Evolutionary conservation across 148 eudicot species (phyloP), one percentile per base, ranked within the genome.

Genomic region (Rhododendron simsii): DNA sequence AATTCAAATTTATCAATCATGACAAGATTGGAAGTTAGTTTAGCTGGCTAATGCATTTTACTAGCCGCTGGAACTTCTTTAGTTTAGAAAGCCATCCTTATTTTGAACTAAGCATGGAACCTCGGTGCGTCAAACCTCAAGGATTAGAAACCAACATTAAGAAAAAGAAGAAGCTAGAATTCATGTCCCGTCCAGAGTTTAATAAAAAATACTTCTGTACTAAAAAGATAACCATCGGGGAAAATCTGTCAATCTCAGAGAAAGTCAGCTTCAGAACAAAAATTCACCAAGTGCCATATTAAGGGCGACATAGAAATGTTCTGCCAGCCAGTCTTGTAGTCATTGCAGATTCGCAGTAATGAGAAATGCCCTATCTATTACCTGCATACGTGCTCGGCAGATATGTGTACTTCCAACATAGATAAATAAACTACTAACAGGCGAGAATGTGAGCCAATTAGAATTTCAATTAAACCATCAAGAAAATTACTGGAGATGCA

Each of bases 181-280:
- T 35, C 20, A 44, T 51, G 51, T 35, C 28, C 65, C 20, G 53
- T 23, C 30, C 16, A 37, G 4, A 23, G 10, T 30, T 50, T 13
- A 82, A 39, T 81, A 13, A 61, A 61, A 59, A 39, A 51, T 11
- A 82, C 28, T 9, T 55, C 10, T 33, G 7, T 55, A 18, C 37
- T 81, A 41, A 11, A 35, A 81, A 16, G 61, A 45, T 41, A 83
- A 37, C 55, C 84, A 11, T 5, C n/a, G 28, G 50, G 28, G 37
- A 23, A 65, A 63, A 39, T 33, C 2, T 6, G 84, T 65, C 85
- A 63, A 82, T 33, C 84, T 48, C 51, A 82, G 84, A 81, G 7
- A 11, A 61, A 53, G 37, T 3, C 73, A 81, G 35, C 7, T 55
- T 65, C 28, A 45, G 23, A 28, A 44, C 5, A 44, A 41, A 82